phyloP scores from a whole-genome alignment of 768 basidiomycete species.

The Xerocomus spinulosus region DNA sequence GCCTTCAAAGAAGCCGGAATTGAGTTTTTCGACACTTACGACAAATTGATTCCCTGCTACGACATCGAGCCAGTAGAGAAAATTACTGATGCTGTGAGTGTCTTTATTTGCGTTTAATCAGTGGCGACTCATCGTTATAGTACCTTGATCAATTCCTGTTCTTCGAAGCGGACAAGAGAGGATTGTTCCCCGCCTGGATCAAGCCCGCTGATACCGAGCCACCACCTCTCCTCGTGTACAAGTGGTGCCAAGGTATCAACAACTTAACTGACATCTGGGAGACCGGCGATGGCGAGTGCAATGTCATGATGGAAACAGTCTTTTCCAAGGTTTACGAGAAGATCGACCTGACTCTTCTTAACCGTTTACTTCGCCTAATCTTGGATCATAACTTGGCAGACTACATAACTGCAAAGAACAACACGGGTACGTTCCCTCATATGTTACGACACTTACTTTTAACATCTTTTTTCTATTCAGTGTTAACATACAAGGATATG shows the following conservation, averaged over 20 bases:
- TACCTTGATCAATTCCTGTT: slow-evolving; percentile 98
- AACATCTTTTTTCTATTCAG: slow-evolving; percentile 26
- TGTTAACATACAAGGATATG: slow-evolving; percentile 96
- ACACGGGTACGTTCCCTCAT: slow-evolving; percentile 51
- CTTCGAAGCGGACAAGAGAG: slow-evolving; percentile 98
- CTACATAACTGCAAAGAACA: slow-evolving; percentile 99
- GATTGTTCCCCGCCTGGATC: slow-evolving; percentile 98
- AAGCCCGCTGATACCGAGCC: slow-evolving; percentile 98
- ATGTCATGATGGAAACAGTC: slow-evolving; percentile 98
- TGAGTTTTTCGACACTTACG: slow-evolving; percentile 95
- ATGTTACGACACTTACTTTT: neutral
- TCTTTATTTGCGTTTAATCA: neutral
- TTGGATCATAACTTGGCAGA: slow-evolving; percentile 98
- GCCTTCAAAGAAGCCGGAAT: slow-evolving; percentile 99
- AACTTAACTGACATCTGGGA: slow-evolving; percentile 99
- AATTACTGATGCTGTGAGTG: slow-evolving; percentile 91
- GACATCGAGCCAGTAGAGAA: slow-evolving; percentile 99
- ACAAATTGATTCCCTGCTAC: slow-evolving; percentile 97
- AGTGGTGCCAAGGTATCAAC: slow-evolving; percentile 99
- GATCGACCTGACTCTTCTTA: slow-evolving; percentile 93
- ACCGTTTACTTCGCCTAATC: slow-evolving; percentile 92
- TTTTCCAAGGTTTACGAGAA: slow-evolving; percentile 98
- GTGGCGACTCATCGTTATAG: slow-evolving; percentile 31
- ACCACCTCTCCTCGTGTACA: slow-evolving; percentile 94
- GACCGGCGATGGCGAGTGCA: slow-evolving; percentile 95